Percentiles rank a stretch among this genome's conserved stretches.
These are phyloP conservation scores for Camellia granthamiana DNA, from an alignment of 148 eudicot genomes.

Conservation along the genomic window DNA sequence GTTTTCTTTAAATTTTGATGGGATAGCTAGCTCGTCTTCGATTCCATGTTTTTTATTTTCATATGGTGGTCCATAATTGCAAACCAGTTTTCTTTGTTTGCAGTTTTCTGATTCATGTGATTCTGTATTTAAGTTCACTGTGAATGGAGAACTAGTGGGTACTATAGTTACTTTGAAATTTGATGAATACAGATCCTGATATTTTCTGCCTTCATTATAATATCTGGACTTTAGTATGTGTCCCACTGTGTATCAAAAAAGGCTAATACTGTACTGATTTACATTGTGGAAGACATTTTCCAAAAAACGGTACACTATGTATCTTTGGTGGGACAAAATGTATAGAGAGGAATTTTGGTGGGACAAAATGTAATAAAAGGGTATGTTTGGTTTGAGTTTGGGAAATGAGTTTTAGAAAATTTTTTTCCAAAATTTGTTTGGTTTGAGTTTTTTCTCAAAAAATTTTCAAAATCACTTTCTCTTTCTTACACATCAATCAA, in stretches of 20 bases:
- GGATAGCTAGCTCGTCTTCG: background rate
- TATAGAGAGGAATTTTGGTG: too few relatives aligned
- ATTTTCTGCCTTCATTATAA: background rate
- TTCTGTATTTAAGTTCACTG: background rate
- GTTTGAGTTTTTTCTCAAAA: too few relatives aligned
- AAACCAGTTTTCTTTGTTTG: background rate
- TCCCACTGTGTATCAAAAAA: background rate
- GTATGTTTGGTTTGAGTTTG: too few relatives aligned
- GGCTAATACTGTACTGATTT: too few relatives aligned
- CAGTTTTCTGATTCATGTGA: background rate
- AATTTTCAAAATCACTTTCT: too few relatives aligned
- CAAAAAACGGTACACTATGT: too few relatives aligned
- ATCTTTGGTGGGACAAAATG: too few relatives aligned
- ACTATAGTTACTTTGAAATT: background rate
- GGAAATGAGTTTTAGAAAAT: too few relatives aligned
- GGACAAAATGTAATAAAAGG: too few relatives aligned
- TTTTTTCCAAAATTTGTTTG: too few relatives aligned
- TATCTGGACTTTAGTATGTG: background rate
- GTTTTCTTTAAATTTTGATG: background rate
- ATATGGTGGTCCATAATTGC: background rate
- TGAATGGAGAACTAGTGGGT: conserved; percentile 1
- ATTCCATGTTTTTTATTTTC: background rate
- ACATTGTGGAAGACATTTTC: too few relatives aligned
- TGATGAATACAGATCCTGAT: background rate
- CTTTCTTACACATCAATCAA: too few relatives aligned